A percentile compares a stretch with the other conserved stretches of the same genome.
Evolutionary conservation across 495 filamentous ascomycete genomes (phyloP).

Genomic region (Penicillium coprophilum): DNA sequence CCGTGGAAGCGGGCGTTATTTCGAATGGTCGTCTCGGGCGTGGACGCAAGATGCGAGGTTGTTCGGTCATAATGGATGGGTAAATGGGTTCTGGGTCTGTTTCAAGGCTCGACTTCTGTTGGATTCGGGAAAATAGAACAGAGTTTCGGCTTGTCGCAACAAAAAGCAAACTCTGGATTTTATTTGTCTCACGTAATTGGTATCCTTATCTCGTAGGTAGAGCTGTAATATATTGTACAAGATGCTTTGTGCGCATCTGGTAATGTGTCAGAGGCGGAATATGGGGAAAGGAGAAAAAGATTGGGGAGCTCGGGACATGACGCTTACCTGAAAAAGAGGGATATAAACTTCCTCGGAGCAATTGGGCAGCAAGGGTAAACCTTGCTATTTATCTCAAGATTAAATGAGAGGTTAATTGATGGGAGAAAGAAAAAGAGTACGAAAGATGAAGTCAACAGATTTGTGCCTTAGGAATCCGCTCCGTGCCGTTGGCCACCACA

Average conservation of each 20-base stretch:
- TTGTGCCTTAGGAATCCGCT: slow-evolving; percentile 18
- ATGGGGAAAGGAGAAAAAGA: neutral
- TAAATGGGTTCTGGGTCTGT: slow-evolving; percentile 5
- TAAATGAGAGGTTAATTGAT: neutral
- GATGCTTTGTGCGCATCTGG: neutral
- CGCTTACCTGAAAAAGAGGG: slow-evolving; percentile 10
- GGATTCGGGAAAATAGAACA: slow-evolving; percentile 7
- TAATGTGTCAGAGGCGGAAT: neutral
- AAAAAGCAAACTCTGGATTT: neutral
- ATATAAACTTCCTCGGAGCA: slow-evolving; percentile 9
- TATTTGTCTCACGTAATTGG: neutral
- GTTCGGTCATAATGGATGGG: slow-evolving; percentile 41
- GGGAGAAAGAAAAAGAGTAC: neutral
- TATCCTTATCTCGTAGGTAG: neutral
- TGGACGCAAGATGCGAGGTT: slow-evolving; percentile 63
- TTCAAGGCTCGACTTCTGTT: neutral
- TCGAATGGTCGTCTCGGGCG: slow-evolving; percentile 76
- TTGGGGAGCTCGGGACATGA: slow-evolving; percentile 1
- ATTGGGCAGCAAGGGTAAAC: neutral
- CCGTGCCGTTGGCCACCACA: slow-evolving; percentile 10
- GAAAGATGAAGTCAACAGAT: slow-evolving; percentile 6
- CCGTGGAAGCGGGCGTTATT: slow-evolving; percentile 52
- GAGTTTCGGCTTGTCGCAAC: slow-evolving; percentile 5
- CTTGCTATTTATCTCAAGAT: neutral
- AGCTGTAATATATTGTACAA: neutral